Evolutionary conservation across 108 stramenopile genomes (phyloP), one percentile per base, ranked within the genome.

Genomic region (Bacterosira constricta): DNA sequence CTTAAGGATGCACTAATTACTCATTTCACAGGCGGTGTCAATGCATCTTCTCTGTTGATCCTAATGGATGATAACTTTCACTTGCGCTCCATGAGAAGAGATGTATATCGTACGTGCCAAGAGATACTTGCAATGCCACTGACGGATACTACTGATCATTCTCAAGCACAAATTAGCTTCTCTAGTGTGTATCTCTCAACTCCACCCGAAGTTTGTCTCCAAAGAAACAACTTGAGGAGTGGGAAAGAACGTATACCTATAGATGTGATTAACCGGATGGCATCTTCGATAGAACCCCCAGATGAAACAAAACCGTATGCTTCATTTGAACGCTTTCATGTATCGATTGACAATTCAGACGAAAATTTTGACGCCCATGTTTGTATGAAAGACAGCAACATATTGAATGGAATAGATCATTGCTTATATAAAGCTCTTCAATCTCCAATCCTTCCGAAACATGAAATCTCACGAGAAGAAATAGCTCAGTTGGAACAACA

Each of bases 41-140:
- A 79, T 29, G 46, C 23, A 15, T 36, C 36, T 23, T 59, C 55
- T 58, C 26, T 62, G n/a, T 46, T 89, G 29, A 71, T 93, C 17
- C 51, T 93, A 32, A 66, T 93, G 80, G 89, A 93, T 75, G 92
- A 93, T 61, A 93, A 93, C 58, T 93, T 85, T 63, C 86, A 93
- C 56, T 67, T 93, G 15, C 79, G 79, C 6, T 86, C 88, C 26
- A 93, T 93, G 92, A 74, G 92, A 78, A 84, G 88, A 77, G 78
- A 90, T 60, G 70, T 89, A 18, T 88, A 89, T 62, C 64, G 66
- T n/a, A 39, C 71, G 56, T 83, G 82, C 41, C 77, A 79, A 58
- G 62, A 79, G 15, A 35, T 78, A 21, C 15, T 73, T 13, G 44
- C 38, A 45, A 71, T 66, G 13, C n/a, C n/a, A n/a, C n/a, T n/a